Evolutionary conservation across 2,329 filamentous ascomycete species (phyloP).

Genomic region (Coniochaeta sp.): DNA sequence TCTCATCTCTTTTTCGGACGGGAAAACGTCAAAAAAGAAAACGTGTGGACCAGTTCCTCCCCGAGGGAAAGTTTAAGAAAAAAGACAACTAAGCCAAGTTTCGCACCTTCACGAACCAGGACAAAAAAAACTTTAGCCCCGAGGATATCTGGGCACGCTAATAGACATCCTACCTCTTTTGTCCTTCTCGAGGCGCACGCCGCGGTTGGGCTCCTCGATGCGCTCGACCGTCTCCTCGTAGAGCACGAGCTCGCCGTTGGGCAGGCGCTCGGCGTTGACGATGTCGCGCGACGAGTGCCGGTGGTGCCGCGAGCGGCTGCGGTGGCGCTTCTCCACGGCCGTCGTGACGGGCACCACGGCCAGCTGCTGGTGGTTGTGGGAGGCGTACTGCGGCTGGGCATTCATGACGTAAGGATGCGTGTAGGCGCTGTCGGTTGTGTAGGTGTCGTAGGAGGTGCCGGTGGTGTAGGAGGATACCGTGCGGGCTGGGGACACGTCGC

Average conservation of each 20-base stretch:
- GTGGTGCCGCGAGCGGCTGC: constrained; percentile 10
- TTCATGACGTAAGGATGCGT: constrained; percentile 31
- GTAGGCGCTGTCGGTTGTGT: constrained; percentile 17
- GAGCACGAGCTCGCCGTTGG: constrained; percentile 55
- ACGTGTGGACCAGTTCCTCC: not conserved
- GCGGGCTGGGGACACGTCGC: constrained; percentile 41
- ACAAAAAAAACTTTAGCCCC: constrained; percentile 25
- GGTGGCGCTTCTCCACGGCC: constrained; percentile 26
- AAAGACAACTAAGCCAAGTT: constrained; percentile 15
- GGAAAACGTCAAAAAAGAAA: constrained; percentile 2
- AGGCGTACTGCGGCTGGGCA: constrained; percentile 24
- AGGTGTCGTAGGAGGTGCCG: constrained; percentile 16
- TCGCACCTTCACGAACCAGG: constrained; percentile 31
- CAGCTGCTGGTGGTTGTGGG: constrained; percentile 15
- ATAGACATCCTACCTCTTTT: constrained; percentile 93
- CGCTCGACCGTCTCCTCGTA: constrained; percentile 53
- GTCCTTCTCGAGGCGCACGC: constrained; percentile 73
- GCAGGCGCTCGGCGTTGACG: constrained; percentile 47
- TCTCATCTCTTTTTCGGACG: too few relatives aligned
- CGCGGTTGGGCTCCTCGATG: constrained; percentile 44
- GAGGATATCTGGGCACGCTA: constrained; percentile 62
- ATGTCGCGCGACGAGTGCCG: constrained; percentile 38
- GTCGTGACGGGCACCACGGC: constrained; percentile 27
- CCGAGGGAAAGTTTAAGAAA: too few relatives aligned
- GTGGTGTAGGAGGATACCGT: constrained; percentile 24